These are phyloP conservation scores for Lagenaria siceraria DNA, from an alignment of 306 rosid genomes.

Conservation along the genomic window DNA sequence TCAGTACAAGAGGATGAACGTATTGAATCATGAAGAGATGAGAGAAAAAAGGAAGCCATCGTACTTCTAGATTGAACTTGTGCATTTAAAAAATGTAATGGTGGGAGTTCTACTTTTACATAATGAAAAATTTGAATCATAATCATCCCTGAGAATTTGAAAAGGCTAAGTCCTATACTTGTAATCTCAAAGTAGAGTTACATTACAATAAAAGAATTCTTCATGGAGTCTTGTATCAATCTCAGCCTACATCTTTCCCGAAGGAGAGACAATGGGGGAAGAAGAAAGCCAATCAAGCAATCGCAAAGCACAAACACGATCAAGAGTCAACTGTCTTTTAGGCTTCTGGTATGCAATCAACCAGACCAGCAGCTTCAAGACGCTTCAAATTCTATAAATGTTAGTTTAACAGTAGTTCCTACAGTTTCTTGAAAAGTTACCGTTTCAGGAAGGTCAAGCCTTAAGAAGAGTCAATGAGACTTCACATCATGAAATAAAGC, in stretches of 20 bases:
- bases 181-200: neutral
- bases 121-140: neutral
- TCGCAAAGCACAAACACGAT: slow-evolving; percentile 11
- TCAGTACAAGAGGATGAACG: neutral
- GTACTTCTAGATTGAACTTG: neutral
- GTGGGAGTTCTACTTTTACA: neutral
- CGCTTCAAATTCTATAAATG: neutral
- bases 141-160: neutral
- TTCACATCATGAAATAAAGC: neutral
- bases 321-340: slow-evolving; percentile 25
- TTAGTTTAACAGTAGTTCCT: neutral
- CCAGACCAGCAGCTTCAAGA: slow-evolving; percentile 6
- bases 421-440: neutral
- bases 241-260: neutral
- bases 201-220: neutral
- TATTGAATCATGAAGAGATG: neutral
- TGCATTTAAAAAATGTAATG: neutral
- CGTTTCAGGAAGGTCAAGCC: slow-evolving; percentile 3
- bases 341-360: slow-evolving; percentile 1
- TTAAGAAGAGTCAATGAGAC: neutral
- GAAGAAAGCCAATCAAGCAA: slow-evolving; percentile 12
- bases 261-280: slow-evolving; percentile 11
- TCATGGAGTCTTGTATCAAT: neutral
- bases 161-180: neutral
- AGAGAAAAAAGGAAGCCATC: neutral